Conservation (phyloP, 768 basidiomycete genomes). For the Trametes cingulata region DNA sequence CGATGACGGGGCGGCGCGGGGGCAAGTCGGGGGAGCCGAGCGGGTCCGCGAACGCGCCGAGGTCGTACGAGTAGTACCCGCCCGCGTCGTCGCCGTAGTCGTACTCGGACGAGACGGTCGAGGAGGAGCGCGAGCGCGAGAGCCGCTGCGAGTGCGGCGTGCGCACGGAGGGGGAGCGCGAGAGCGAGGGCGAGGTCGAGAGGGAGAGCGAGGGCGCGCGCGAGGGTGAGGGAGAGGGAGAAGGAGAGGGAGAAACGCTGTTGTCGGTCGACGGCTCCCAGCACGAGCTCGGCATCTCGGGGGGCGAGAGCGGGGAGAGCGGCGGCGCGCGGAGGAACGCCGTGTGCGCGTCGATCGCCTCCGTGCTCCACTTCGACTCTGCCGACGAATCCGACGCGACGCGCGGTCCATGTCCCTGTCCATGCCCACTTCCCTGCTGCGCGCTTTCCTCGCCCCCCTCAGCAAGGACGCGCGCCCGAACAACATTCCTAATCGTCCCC, state of each 20-base stretch:
- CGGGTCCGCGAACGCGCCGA: conserved; percentile 17
- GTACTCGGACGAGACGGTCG: conserved; percentile 20
- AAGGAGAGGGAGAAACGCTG: not conserved
- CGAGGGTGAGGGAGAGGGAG: not conserved
- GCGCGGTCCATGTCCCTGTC: not conserved
- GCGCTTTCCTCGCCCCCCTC: not conserved
- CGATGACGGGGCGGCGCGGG: conserved; percentile 7
- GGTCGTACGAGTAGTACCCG: conserved; percentile 17
- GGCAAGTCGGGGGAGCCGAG: conserved; percentile 2
- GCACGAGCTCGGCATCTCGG: conserved; percentile 7
- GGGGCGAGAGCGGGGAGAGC: conserved; percentile 14
- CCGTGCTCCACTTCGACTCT: conserved; percentile 13
- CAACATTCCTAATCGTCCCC: conserved; percentile 40
- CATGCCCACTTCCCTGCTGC: not conserved
- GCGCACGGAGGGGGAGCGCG: conserved; percentile 2
- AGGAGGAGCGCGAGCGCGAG: conserved; percentile 16
- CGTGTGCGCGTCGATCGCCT: conserved; percentile 10
- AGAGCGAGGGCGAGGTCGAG: not conserved
- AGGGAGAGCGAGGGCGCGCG: not conserved
- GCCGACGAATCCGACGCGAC: conserved; percentile 3
- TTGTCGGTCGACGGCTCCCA: conserved; percentile 4
- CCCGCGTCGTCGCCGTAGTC: conserved; percentile 20
- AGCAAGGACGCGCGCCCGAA: conserved; percentile 14
- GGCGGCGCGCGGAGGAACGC: conserved; percentile 1
- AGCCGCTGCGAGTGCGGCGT: conserved; percentile 1